phyloP scores from a whole-genome alignment of 78 protist genomes.

The Dictyostelium intermedium region DNA sequence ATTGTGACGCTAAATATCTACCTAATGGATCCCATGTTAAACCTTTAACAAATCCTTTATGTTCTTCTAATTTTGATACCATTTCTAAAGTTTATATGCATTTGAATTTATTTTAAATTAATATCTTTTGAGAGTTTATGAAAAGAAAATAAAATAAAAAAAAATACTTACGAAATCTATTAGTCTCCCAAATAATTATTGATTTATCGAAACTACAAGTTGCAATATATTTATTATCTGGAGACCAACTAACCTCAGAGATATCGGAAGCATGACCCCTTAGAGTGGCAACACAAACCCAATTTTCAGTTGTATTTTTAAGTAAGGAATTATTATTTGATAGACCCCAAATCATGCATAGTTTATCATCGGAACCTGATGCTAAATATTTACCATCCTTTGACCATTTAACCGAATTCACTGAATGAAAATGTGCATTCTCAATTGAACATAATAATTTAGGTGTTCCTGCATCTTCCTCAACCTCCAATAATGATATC shows the following conservation, averaged over 20 bases:
- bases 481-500: constrained; percentile 19
- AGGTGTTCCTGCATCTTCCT: constrained; percentile 27
- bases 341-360: constrained; percentile 69
- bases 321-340: neutral
- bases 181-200: constrained; percentile 79
- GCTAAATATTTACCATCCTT: constrained; percentile 76
- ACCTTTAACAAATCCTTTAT: constrained; percentile 72
- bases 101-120: no score
- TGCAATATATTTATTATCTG: constrained; percentile 66
- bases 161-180: neutral
- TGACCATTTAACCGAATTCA: constrained; percentile 75
- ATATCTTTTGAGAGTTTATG: no score
- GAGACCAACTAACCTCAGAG: constrained; percentile 75
- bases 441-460: constrained; percentile 52
- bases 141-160: no score
- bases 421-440: constrained; percentile 53
- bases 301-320: neutral
- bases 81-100: neutral
- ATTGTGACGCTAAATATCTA: constrained; percentile 70
- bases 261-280: constrained; percentile 79
- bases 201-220: constrained; percentile 76
- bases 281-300: constrained; percentile 59
- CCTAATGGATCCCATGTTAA: constrained; percentile 86
- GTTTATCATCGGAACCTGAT: constrained; percentile 80
- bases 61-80: constrained; percentile 50